These are phyloP conservation scores for Curvularia sp. DNA, from an alignment of 2,329 filamentous ascomycete species.

Conservation along the genomic window DNA sequence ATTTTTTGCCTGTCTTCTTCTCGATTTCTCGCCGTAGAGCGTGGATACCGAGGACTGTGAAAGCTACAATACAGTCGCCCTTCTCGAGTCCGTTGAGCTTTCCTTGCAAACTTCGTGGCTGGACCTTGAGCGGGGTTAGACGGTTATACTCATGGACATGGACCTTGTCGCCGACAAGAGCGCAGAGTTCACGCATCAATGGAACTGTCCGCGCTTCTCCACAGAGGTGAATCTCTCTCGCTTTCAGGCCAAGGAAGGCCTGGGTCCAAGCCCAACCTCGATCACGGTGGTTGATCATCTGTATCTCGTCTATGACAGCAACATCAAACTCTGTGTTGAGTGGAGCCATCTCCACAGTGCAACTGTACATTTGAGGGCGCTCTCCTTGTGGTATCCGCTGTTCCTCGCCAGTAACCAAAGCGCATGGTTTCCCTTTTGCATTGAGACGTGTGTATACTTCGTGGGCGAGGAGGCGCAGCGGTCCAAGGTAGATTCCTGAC, in stretches of 20 bases:
- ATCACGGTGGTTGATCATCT: conserved; percentile 84
- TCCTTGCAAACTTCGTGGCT: conserved; percentile 67
- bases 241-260: conserved; percentile 84
- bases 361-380: conserved; percentile 69
- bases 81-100: conserved; percentile 76
- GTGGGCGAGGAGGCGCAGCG: conserved; percentile 85
- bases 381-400: conserved; percentile 68
- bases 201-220: conserved; percentile 85
- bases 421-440: conserved; percentile 77
- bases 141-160: conserved; percentile 83
- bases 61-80: conserved; percentile 88
- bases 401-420: conserved; percentile 90
- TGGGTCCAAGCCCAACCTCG: conserved; percentile 96
- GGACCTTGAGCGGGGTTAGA: conserved; percentile 76
- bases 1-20: conserved; percentile 74
- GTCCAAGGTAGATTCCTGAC: conserved; percentile 87
- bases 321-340: conserved; percentile 74
- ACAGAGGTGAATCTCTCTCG: conserved; percentile 89
- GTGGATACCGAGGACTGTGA: conserved; percentile 84
- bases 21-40: conserved; percentile 80
- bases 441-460: conserved; percentile 91
- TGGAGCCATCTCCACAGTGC: conserved; percentile 91
- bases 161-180: conserved; percentile 80
- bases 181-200: conserved; percentile 78
- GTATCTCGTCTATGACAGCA: conserved; percentile 96